Percentiles rank a stretch among this genome's conserved stretches.
These are phyloP conservation scores for Tremella fuciformis DNA, from an alignment of 768 basidiomycete genomes.

Conservation along the genomic window DNA sequence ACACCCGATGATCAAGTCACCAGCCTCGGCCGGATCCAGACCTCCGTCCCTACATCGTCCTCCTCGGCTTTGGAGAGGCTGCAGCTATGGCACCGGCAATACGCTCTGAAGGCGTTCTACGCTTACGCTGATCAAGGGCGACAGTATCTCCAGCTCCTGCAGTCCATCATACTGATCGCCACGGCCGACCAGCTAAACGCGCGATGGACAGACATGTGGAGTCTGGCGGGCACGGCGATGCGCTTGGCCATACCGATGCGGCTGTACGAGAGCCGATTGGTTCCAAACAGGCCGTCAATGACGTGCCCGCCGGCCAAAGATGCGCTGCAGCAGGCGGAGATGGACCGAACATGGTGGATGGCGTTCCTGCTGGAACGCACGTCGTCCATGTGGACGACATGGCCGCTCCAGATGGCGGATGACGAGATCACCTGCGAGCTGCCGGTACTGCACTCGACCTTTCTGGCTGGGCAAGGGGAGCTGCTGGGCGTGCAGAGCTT, in stretches of 20 bases:
- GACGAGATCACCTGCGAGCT: slow-evolving; percentile 8
- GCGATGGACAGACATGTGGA: slow-evolving; percentile 5
- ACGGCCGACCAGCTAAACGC: slow-evolving; percentile 7
- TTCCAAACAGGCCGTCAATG: neutral
- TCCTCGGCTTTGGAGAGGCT: neutral
- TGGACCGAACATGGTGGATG: slow-evolving; percentile 12
- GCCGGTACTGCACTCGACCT: slow-evolving; percentile 6
- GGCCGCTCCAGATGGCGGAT: neutral
- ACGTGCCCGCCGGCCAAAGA: neutral
- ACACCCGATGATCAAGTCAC: slow-evolving; percentile 4
- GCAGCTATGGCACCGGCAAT: slow-evolving; percentile 1
- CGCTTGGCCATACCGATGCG: slow-evolving; percentile 1
- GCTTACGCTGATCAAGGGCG: neutral
- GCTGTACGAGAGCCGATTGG: neutral
- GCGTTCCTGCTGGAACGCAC: slow-evolving; percentile 4
- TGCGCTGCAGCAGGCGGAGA: slow-evolving; percentile 5
- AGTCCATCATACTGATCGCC: slow-evolving; percentile 1
- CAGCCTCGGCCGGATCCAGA: neutral
- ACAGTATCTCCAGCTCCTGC: slow-evolving; percentile 1
- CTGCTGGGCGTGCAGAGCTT: neutral
- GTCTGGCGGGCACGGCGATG: neutral
- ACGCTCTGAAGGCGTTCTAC: neutral
- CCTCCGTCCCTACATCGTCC: neutral
- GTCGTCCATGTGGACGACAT: slow-evolving; percentile 4
- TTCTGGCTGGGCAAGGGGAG: neutral